Evolutionary conservation across 164 flowering plant genomes (phyloP).

Genomic region (Nymphaea colorata): DNA sequence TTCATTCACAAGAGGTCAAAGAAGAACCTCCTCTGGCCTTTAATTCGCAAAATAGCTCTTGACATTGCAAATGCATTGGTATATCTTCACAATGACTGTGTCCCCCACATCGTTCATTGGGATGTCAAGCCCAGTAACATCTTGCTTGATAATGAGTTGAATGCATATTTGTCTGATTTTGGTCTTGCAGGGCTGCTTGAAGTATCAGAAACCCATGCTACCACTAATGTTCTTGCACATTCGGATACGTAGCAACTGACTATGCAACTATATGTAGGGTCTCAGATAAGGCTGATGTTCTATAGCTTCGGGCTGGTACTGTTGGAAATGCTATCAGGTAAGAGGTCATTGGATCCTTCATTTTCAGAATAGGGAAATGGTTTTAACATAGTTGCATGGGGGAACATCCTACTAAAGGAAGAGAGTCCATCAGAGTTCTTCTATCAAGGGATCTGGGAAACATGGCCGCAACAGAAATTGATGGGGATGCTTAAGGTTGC

Average conservation of each 20-base stretch:
- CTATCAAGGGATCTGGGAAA: constrained; percentile 38
- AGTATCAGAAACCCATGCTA: constrained; percentile 71
- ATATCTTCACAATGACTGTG: constrained; percentile 57
- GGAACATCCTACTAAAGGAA: constrained; percentile 40
- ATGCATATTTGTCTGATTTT: constrained; percentile 68
- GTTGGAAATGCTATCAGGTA: constrained; percentile 62
- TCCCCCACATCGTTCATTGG: constrained; percentile 60
- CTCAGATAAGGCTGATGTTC: constrained; percentile 70
- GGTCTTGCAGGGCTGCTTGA: constrained; percentile 71
- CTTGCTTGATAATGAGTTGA: constrained; percentile 54
- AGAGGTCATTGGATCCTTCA: constrained; percentile 62
- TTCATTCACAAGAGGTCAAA: constrained; percentile 49
- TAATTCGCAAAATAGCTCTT: constrained; percentile 47
- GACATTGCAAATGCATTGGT: constrained; percentile 62
- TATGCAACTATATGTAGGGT: constrained; percentile 77
- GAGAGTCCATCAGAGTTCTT: constrained; percentile 43
- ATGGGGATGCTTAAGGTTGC: constrained; percentile 50
- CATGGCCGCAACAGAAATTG: constrained; percentile 44
- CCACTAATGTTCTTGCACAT: constrained; percentile 79
- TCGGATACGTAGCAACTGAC: constrained; percentile 79
- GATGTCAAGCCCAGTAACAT: constrained; percentile 82
- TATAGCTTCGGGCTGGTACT: constrained; percentile 71
- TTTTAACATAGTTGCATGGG: constrained; percentile 66
- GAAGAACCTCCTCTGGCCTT: constrained; percentile 30
- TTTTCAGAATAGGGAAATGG: constrained; percentile 66